Percentiles rank a stretch among this genome's conserved stretches.
Conservation (phyloP, 2,329 filamentous ascomycete species). For the Aspergillus floridensis region DNA sequence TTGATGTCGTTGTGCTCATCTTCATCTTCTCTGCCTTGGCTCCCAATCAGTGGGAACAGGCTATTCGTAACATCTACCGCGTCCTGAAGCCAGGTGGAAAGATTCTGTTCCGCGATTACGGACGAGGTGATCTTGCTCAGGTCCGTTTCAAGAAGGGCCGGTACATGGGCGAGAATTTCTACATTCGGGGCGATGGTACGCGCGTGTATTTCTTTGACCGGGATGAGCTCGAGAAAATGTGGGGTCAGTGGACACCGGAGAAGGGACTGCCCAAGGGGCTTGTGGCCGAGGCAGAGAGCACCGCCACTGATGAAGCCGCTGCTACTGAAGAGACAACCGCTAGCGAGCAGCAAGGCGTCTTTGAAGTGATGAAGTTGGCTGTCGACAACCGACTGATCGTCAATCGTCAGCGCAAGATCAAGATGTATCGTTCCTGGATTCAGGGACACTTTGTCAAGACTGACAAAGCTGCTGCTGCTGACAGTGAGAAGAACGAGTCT, state of each 20-base stretch:
- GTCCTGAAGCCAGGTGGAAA: conserved; percentile 89
- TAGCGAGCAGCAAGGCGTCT: conserved; percentile 38
- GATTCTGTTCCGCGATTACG: conserved; percentile 95
- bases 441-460: conserved; percentile 46
- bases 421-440: conserved; percentile 95
- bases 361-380: conserved; percentile 75
- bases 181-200: conserved; percentile 91
- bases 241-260: conserved; percentile 56
- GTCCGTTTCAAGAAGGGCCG: conserved; percentile 95
- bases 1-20: conserved; percentile 90
- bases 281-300: conserved; percentile 5
- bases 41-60: conserved; percentile 78
- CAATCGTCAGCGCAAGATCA: conserved; percentile 83
- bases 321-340: conserved; percentile 12
- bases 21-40: conserved; percentile 95
- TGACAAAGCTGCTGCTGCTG: conserved; percentile 8
- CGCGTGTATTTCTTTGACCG: conserved; percentile 96
- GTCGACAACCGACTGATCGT: conserved; percentile 87
- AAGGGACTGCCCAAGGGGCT: conserved; percentile 25
- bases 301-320: conserved; percentile 12
- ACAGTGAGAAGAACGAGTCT: conserved; percentile 15
- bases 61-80: conserved; percentile 75
- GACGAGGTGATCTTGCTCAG: conserved; percentile 90
- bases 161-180: conserved; percentile 95
- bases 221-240: conserved; percentile 76